A percentile compares a stretch with the other conserved stretches of the same genome.
These are phyloP conservation scores for Pleurotus sapidus DNA, from an alignment of 768 basidiomycete genomes.

Conservation along the genomic window DNA sequence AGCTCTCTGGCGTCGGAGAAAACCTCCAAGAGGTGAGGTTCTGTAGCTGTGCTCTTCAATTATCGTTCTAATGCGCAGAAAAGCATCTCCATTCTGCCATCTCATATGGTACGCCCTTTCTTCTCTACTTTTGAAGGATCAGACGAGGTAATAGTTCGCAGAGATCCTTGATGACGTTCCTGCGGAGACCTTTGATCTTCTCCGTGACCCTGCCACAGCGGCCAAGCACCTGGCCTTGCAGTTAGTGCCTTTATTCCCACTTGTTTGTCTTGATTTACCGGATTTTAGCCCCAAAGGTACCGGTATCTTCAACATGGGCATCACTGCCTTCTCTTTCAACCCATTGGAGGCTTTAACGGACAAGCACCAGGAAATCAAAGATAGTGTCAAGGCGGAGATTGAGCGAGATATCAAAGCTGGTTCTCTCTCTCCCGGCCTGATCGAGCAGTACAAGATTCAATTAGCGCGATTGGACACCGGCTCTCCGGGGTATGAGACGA, in stretches of 20 bases:
- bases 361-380: background rate
- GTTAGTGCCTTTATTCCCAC: background rate
- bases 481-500: background rate
- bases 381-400: background rate
- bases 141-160: background rate
- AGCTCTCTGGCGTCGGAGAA: conserved; percentile 7
- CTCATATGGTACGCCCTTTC: background rate
- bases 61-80: too few relatives aligned
- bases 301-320: background rate
- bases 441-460: background rate
- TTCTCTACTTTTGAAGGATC: background rate
- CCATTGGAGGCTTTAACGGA: background rate
- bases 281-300: background rate
- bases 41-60: too few relatives aligned
- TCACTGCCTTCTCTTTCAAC: background rate
- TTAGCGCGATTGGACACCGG: background rate
- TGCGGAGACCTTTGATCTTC: background rate
- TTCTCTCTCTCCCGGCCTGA: background rate
- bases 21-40: background rate
- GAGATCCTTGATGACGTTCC: background rate
- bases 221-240: background rate
- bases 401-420: background rate
- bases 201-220: background rate
- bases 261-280: background rate
- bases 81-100: background rate